Evolutionary conservation across 73 alveolate genomes (phyloP).

Genomic region (Symbiodinium pilosum): DNA sequence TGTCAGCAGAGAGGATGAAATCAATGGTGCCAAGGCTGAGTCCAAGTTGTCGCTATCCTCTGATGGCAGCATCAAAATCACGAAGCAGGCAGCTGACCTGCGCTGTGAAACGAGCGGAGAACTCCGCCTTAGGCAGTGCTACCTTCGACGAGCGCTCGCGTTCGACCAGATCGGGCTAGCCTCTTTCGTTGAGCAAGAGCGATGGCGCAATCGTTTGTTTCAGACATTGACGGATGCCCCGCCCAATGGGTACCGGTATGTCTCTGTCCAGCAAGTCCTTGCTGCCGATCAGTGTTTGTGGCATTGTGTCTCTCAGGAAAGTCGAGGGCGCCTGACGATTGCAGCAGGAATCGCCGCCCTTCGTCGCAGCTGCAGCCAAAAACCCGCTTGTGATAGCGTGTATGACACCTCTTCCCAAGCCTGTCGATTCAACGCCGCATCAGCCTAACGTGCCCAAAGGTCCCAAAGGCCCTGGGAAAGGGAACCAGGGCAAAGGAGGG

Average conservation of each 20-base stretch:
- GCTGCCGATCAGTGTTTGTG: too few species aligned
- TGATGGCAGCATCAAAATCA: not conserved
- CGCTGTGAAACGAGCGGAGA: not conserved
- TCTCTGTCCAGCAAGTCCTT: too few species aligned
- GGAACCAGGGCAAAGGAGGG: not conserved
- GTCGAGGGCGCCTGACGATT: too few species aligned
- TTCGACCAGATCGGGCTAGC: not conserved
- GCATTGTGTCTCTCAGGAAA: too few species aligned
- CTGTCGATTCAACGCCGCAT: not conserved
- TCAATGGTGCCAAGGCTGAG: not conserved
- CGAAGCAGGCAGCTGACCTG: not conserved
- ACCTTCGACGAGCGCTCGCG: not conserved
- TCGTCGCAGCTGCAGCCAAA: too few species aligned
- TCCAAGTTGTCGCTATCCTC: not conserved
- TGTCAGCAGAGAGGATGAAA: conserved; percentile 9
- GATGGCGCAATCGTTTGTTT: not conserved
- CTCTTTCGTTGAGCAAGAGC: not conserved
- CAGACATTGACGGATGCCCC: not conserved
- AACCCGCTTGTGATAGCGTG: not conserved
- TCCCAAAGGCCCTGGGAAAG: not conserved
- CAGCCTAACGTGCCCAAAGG: not conserved
- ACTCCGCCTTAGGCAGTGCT: not conserved
- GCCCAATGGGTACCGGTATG: too few species aligned
- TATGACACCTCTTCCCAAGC: not conserved
- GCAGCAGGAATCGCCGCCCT: not conserved